A percentile compares a stretch with the other conserved stretches of the same genome.
Evolutionary conservation across 2,329 filamentous ascomycete species (phyloP).

Genomic region (Teratosphaeriaceae sp.): DNA sequence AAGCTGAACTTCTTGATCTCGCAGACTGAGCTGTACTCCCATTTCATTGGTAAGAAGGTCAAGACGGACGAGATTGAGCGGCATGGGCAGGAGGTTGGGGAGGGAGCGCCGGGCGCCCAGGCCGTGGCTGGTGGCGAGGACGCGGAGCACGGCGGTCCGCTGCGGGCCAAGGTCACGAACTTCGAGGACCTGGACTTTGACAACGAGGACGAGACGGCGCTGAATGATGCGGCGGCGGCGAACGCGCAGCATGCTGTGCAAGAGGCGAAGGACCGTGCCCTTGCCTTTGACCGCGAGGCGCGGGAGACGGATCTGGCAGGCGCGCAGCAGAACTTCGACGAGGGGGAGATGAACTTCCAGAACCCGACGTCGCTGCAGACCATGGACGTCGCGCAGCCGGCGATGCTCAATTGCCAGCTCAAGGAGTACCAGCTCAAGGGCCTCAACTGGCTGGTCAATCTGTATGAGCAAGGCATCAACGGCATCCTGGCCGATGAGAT

Average conservation of each 20-base stretch:
- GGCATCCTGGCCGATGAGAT: conserved; percentile 98
- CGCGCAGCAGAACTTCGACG: conserved; percentile 58
- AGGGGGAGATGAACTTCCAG: conserved; percentile 99
- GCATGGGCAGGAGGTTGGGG: conserved; percentile 73
- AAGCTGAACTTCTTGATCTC: conserved; percentile 99
- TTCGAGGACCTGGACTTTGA: conserved; percentile 96
- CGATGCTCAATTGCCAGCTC: conserved; percentile 84
- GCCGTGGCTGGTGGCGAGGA: conserved; percentile 33
- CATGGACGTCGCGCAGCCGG: conserved; percentile 89
- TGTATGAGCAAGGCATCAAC: conserved; percentile 99
- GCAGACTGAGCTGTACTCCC: conserved; percentile 96
- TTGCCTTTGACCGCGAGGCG: conserved; percentile 81
- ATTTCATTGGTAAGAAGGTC: conserved; percentile 99
- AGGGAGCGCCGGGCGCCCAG: conserved; percentile 51
- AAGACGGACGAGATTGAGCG: conserved; percentile 93
- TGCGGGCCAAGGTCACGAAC: conserved; percentile 69
- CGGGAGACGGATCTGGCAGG: conserved; percentile 36
- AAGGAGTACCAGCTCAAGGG: conserved; percentile 99
- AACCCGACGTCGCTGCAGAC: conserved; percentile 93
- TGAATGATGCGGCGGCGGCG: conserved; percentile 80
- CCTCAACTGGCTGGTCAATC: conserved; percentile 97
- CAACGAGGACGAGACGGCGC: conserved; percentile 77
- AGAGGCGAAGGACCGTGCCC: conserved; percentile 86
- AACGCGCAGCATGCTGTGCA: conserved; percentile 96
- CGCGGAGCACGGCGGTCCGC: conserved; percentile 41